Evolutionary conservation across 495 filamentous ascomycete species (phyloP).

Genomic region (Barbatosphaeria neglecta): DNA sequence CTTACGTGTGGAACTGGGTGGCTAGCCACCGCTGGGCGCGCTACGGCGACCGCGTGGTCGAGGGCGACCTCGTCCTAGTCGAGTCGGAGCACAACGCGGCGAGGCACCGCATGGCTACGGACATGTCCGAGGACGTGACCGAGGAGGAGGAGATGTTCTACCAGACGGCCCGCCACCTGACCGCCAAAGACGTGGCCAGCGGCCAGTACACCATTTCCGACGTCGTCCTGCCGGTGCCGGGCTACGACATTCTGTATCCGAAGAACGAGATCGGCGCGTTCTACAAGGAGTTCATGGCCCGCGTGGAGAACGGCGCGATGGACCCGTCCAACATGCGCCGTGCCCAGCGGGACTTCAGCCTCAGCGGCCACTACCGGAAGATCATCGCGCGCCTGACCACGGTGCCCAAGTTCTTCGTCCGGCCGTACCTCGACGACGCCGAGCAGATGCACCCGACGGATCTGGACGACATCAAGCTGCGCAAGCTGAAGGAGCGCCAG

Average conservation of each 20-base stretch:
- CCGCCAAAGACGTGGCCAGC: constrained; percentile 63
- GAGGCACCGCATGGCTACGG: constrained; percentile 32
- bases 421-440: constrained; percentile 52
- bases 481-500: constrained; percentile 11
- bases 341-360: constrained; percentile 68
- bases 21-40: constrained; percentile 66
- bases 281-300: constrained; percentile 76
- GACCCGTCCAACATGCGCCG: constrained; percentile 84
- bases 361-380: constrained; percentile 83
- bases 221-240: constrained; percentile 86
- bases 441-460: constrained; percentile 86
- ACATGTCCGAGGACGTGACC: constrained; percentile 35
- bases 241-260: constrained; percentile 82
- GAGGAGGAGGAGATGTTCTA: constrained; percentile 47
- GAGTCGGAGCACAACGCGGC: constrained; percentile 11
- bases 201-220: constrained; percentile 78
- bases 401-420: constrained; percentile 50
- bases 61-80: constrained; percentile 77
- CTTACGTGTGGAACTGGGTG: constrained; percentile 80
- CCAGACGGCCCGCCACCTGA: constrained; percentile 62
- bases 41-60: constrained; percentile 58
- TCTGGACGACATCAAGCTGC: constrained; percentile 38
- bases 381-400: constrained; percentile 56
- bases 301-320: constrained; percentile 58
- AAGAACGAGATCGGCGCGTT: constrained; percentile 67